Evolutionary conservation across 2,329 filamentous ascomycete species (phyloP), one percentile per base, ranked within the genome.

Genomic region (Stemphylium beticola): DNA sequence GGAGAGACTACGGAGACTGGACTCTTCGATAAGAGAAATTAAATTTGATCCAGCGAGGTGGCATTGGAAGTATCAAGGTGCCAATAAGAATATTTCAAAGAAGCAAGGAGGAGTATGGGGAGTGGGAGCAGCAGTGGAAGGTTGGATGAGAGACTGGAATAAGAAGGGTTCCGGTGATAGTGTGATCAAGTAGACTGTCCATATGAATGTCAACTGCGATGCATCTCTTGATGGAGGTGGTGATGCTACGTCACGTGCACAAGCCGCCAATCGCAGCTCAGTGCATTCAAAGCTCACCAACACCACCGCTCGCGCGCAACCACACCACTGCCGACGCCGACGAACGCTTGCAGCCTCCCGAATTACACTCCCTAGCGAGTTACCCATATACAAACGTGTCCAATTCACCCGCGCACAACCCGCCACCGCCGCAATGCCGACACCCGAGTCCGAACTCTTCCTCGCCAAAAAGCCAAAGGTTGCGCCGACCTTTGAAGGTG

Each of bases 391-490:
- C 42, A 17, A 18, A 39, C 42, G 8, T 38, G 39, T 43, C 20
- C 9, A 8, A 22, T 32, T 11, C 32, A 33, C 22, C 41, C 24
- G 36, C 45, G 46, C 57, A 43, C 47, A 48, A 40, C 20, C 34
- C 29, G 31, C 26, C 49, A 40, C 58, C 56, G 59, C 63, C 66
- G 78, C 71, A 65, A 93, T 93, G 88, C 91, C 91, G 68, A 93
- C 89, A 20, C 89, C 91, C 76, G 90, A 95, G 77, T 93, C 91
- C 72, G 87, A 83, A 68, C 83, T 85, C 73, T 95, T 93, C 82
- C 85, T 92, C 78, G 89, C 88, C 66, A 89, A 90, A 79, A 95
- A 95, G 83, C 91, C 91, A 57, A 87, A 83, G 61, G 91, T 95
- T 53, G 83, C 90, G 60, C 88, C 91, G 32, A 92, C 89, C 55